Evolutionary conservation across 2,329 filamentous ascomycete genomes (phyloP).

Genomic region (Domatiomyces globalis): DNA sequence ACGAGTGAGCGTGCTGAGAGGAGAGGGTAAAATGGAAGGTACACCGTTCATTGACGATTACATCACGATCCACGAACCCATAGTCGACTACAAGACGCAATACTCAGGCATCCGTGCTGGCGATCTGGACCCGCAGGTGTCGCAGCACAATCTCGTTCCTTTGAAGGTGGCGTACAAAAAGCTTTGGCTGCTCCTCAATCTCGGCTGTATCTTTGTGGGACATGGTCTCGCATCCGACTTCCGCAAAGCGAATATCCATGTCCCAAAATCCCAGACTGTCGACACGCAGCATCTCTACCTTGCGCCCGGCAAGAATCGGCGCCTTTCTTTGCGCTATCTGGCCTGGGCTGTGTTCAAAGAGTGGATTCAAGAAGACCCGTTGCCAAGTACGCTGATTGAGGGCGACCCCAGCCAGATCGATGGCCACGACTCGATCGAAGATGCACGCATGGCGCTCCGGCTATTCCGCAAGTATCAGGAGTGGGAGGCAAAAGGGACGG

Average conservation of each 20-base stretch:
- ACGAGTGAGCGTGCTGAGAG: constrained; percentile 80
- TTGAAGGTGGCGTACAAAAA: constrained; percentile 95
- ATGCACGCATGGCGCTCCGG: constrained; percentile 78
- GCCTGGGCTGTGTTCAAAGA: constrained; percentile 85
- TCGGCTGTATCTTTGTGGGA: constrained; percentile 85
- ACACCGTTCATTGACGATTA: constrained; percentile 94
- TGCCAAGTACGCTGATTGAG: background rate
- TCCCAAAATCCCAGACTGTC: constrained; percentile 77
- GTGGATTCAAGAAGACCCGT: constrained; percentile 74
- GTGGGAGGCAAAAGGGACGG: constrained; percentile 69
- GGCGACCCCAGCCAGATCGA: constrained; percentile 20
- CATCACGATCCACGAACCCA: constrained; percentile 68
- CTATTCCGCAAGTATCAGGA: constrained; percentile 83
- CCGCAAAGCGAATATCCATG: constrained; percentile 93
- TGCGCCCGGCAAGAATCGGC: constrained; percentile 64
- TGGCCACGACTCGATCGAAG: constrained; percentile 83
- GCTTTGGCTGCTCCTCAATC: constrained; percentile 87
- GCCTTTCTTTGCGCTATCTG: constrained; percentile 77
- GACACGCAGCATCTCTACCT: constrained; percentile 91
- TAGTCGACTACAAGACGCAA: constrained; percentile 88
- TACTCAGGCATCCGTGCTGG: constrained; percentile 82
- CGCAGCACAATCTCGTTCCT: constrained; percentile 67
- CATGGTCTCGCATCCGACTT: constrained; percentile 93
- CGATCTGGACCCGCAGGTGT: constrained; percentile 67
- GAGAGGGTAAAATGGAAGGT: constrained; percentile 60